A percentile compares a stretch with the other conserved stretches of the same genome.
Conservation (phyloP, 306 rosid species). For the Prunus davidiana region DNA sequence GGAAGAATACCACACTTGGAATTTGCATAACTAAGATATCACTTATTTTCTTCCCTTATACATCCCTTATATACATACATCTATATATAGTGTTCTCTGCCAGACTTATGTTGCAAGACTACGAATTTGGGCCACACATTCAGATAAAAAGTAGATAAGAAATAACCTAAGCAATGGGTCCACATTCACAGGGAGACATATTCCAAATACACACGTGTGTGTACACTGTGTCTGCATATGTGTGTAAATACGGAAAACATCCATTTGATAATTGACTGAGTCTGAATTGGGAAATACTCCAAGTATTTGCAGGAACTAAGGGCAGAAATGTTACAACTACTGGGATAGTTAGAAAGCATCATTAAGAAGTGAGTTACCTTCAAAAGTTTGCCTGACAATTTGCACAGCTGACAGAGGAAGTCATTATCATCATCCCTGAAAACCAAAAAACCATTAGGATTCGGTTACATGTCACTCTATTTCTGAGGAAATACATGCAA, state of each 20-base stretch:
- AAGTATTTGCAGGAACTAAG: neutral
- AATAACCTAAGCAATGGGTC: too few relatives aligned
- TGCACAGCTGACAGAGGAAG: conserved; percentile 83
- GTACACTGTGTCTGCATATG: neutral
- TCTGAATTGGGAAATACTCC: neutral
- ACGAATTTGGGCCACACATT: neutral
- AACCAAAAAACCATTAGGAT: conserved; percentile 7
- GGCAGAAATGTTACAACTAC: too few relatives aligned
- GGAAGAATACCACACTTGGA: neutral
- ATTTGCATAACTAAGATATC: neutral
- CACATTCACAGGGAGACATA: neutral
- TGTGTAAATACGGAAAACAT: neutral
- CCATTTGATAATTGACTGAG: neutral
- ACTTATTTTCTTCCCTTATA: neutral
- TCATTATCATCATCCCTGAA: conserved; percentile 80
- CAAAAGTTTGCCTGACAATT: conserved; percentile 66
- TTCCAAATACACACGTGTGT: neutral
- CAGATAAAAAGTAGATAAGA: neutral
- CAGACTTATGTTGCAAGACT: neutral
- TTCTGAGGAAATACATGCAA: neutral
- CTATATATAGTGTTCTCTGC: neutral
- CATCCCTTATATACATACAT: neutral
- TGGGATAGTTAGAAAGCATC: neutral
- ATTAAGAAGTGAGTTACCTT: conserved; percentile 46
- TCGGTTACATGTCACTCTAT: neutral